Evolutionary conservation across 352 stramenopile genomes (phyloP), one percentile per base, ranked within the genome.

Genomic region (Phytophthora lateralis): DNA sequence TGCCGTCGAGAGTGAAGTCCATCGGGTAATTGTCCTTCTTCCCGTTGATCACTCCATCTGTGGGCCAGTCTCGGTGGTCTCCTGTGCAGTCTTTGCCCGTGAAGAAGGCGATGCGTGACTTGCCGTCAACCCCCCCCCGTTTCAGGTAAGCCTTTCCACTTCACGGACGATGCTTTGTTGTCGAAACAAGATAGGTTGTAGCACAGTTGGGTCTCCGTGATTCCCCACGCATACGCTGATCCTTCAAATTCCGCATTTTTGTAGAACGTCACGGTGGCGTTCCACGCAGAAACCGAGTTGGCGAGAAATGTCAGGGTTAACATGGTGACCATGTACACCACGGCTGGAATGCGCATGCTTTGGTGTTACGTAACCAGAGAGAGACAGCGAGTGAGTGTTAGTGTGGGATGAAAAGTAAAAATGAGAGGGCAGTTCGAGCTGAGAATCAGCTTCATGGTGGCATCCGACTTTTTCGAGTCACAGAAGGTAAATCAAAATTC

Each of bases 121-220:
- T 60, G 18, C 53, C 62, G n/a, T 54, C 44, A 30, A 60, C 63
- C 4, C 20, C 39, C n/a, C 1, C 48, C 56, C 1, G 6, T 14
- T 24, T 44, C 45, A 5, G 55, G 55, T 4, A 75, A 15, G 0
- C 45, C 55, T 8, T 60, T 17, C 67, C 62, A 75, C 34, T 69
- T 59, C 7, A 72, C 56, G 2, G 66, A 75, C 5, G 62, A 68
- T n/a, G 55, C 52, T 30, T 60, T 57, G 51, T 71, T 35, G 20
- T 71, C 24, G 34, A 60, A 75, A 46, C 61, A 69, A 12, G 47
- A 52, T 1, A 74, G 39, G 51, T 74, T 70, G 55, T 70, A 63
- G 51, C 60, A 70, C 4, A 42, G 29, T 8, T 70, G 55, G 15
- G 54, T 44, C 37, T 67, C 35, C 1, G 53, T 46, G 20, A 66